Evolutionary conservation across 225 moss, liverwort and hornwort genomes (phyloP), one percentile per base, ranked within the genome.

Genomic region (Asterella californica): DNA sequence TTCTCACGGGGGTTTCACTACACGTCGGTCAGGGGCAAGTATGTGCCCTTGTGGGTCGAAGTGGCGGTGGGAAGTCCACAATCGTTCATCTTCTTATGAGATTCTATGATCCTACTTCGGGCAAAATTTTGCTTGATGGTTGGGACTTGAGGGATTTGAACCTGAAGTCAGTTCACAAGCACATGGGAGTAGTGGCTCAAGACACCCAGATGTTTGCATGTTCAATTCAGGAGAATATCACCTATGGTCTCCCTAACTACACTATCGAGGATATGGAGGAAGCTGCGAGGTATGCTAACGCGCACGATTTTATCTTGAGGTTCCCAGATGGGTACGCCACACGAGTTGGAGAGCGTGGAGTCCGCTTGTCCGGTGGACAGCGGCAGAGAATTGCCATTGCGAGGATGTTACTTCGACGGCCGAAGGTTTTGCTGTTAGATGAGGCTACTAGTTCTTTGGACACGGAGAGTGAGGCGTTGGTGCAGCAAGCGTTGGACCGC

Each of bases 151-250:
- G 85, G 81, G 86, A 92, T 72, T 88, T 99, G 61, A 99, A 94
- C 79, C 75, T 99, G 60, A 92, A 92, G 84, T 95, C 95, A 74
- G 95, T 95, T 72, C 99, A 99, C 82, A 91, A 92, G 85, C 93
- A 99, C 83, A 99, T 95, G 95, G 99, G 99, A 48, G 87, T 99
- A 50, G 99, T 99, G 74, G 99, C 99, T 24, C 99, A 99, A 73
- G 99, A 99, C 67, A 99, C 99, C n/a, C 99, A 99, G 87, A 95
- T 99, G 99, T 99, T 99, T 66, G 99, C 99, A 57, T 95, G 99
- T 74, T 99, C 99, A 47, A 95, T 99, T 50, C 90, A 91, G 89
- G 99, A 99, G 79, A 99, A 99, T 55, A 99, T 99, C 34, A 99
- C 95, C 4, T 99, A 99, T 72, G 99, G 99, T 24, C 70, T 99